These are phyloP conservation scores for Pichia kluyveri DNA, from an alignment of 805 yeast species.

Conservation along the genomic window DNA sequence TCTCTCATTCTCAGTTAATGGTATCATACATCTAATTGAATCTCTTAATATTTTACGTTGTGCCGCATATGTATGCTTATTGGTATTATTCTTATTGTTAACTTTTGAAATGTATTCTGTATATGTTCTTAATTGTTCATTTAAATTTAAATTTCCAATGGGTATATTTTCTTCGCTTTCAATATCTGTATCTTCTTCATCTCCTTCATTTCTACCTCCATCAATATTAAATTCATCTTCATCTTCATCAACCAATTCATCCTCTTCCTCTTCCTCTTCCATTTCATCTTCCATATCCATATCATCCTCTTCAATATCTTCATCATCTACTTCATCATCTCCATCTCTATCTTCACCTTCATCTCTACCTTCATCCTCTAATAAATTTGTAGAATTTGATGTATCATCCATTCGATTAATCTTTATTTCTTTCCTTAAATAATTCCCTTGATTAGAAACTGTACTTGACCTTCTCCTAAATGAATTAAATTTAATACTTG, in stretches of 20 bases:
- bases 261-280: background rate
- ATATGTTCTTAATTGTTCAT: background rate
- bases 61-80: constrained; percentile 13
- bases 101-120: constrained; percentile 9
- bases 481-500: too few relatives aligned
- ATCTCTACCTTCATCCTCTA: constrained; percentile 8
- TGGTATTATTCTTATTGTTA: background rate
- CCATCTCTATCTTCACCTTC: constrained; percentile 24
- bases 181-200: background rate
- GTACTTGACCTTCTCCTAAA: too few relatives aligned
- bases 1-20: constrained; percentile 24
- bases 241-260: background rate
- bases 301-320: background rate
- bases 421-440: too few relatives aligned
- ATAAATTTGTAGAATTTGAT: background rate
- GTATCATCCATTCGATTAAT: too few relatives aligned
- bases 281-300: constrained; percentile 1
- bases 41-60: constrained; percentile 23
- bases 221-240: constrained; percentile 7
- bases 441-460: too few relatives aligned
- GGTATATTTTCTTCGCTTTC: background rate
- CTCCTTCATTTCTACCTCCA: background rate
- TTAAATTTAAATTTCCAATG: background rate
- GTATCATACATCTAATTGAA: constrained; percentile 27
- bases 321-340: too few relatives aligned